Conservation (phyloP, 371 early-diverging fungal species). For the Rhizopus sp. region DNA sequence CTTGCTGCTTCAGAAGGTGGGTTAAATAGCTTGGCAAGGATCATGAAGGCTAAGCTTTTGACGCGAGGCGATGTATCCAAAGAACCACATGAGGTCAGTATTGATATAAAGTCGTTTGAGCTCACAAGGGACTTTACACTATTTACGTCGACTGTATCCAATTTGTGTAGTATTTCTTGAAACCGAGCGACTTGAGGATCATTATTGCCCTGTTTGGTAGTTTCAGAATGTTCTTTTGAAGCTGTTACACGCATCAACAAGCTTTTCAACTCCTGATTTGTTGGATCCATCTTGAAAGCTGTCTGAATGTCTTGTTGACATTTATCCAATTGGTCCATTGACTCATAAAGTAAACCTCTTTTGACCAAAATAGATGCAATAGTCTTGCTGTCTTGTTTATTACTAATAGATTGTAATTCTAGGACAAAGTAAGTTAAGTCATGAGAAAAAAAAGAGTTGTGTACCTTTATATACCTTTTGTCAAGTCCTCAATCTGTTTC, state of each 20-base stretch:
- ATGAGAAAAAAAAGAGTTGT: not conserved
- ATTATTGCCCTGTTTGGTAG: slow-evolving; percentile 1
- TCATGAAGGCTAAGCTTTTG: slow-evolving; percentile 38
- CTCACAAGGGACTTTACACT: slow-evolving; percentile 27
- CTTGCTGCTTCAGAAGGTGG: slow-evolving; percentile 8
- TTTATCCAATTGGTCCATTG: slow-evolving; percentile 26
- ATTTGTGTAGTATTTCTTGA: slow-evolving; percentile 18
- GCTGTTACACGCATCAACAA: slow-evolving; percentile 22
- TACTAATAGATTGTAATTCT: slow-evolving; percentile 8
- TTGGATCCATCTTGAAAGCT: slow-evolving; percentile 39
- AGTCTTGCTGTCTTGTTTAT: slow-evolving; percentile 19
- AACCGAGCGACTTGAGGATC: slow-evolving; percentile 21
- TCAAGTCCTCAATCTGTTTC: slow-evolving; percentile 7
- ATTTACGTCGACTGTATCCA: slow-evolving; percentile 12
- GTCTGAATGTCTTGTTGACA: slow-evolving; percentile 43
- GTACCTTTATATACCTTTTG: slow-evolving; percentile 2
- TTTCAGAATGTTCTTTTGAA: not conserved
- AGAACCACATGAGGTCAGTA: slow-evolving; percentile 38
- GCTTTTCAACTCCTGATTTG: slow-evolving; percentile 34
- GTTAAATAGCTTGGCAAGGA: slow-evolving; percentile 41
- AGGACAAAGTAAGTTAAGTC: not conserved
- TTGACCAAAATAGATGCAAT: slow-evolving; percentile 27
- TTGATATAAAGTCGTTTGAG: slow-evolving; percentile 33
- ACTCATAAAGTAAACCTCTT: slow-evolving; percentile 40
- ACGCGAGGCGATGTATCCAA: slow-evolving; percentile 27